Percentiles rank a stretch among this genome's conserved stretches.
Evolutionary conservation across 805 yeast species (phyloP).

Genomic region (Hanseniaspora jakobsenii): DNA sequence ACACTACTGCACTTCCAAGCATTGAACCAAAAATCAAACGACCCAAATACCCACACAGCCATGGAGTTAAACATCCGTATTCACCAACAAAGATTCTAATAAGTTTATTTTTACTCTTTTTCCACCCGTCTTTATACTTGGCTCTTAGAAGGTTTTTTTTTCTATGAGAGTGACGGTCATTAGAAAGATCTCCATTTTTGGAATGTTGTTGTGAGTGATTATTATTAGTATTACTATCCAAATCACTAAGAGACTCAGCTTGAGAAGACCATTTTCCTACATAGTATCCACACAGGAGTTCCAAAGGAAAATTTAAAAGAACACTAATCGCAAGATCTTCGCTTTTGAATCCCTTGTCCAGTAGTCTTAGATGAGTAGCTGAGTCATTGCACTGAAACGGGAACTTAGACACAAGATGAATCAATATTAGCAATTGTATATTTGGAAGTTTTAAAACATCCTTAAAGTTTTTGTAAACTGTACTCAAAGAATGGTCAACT

Average conservation of each 20-base stretch:
- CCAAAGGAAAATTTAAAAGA: conserved; percentile 89
- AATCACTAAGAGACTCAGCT: conserved; percentile 8
- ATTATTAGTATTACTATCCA: no score
- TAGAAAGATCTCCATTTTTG: no score
- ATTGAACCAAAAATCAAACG: conserved; percentile 56
- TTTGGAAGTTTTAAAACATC: conserved; percentile 56
- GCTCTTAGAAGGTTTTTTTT: no score
- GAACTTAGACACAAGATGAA: conserved; percentile 70
- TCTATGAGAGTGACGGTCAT: no score
- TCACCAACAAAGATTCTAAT: conserved; percentile 23
- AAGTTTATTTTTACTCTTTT: conserved; percentile 13
- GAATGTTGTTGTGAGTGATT: no score
- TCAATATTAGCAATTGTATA: conserved; percentile 58
- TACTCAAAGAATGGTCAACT: conserved; percentile 30
- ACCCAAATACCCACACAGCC: conserved; percentile 82
- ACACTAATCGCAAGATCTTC: conserved; percentile 92
- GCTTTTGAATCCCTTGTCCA: conserved; percentile 83
- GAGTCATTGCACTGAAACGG: conserved; percentile 95
- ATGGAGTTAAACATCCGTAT: conserved; percentile 62
- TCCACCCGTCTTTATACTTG: no score
- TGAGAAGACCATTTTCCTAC: conserved; percentile 93
- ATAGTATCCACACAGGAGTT: conserved; percentile 85
- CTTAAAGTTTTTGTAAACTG: conserved; percentile 55
- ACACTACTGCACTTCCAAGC: conserved; percentile 62
- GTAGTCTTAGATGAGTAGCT: conserved; percentile 79